Conservation (phyloP, 2,329 filamentous ascomycete genomes). For the Bipolaris oryzae region DNA sequence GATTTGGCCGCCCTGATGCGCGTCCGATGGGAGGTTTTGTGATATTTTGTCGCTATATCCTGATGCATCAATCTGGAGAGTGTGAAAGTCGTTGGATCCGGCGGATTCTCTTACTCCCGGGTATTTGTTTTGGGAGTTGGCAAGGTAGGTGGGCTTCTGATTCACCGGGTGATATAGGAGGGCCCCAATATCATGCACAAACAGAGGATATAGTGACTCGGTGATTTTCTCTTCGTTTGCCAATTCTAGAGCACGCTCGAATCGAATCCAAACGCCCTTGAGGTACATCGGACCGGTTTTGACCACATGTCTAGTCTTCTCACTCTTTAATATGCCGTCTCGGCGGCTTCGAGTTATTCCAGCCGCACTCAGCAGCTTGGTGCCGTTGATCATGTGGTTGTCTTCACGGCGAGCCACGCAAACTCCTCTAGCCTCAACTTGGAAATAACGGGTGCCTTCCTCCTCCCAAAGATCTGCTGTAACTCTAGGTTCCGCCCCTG, state of each 20-base stretch:
- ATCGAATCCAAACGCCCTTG: constrained; percentile 88
- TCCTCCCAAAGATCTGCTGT: constrained; percentile 98
- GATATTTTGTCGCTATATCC: background rate
- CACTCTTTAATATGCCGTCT: constrained; percentile 96
- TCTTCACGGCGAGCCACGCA: constrained; percentile 97
- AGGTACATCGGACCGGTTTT: constrained; percentile 99
- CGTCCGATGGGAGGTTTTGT: background rate
- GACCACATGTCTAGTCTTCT: constrained; percentile 94
- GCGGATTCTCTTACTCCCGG: background rate
- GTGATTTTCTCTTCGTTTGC: constrained; percentile 99
- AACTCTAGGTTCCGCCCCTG: constrained; percentile 93
- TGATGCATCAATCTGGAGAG: background rate
- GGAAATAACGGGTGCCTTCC: constrained; percentile 95
- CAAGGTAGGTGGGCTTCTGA: constrained; percentile 55
- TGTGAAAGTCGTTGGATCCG: background rate
- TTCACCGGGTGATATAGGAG: constrained; percentile 94
- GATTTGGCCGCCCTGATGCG: background rate
- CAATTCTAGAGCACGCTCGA: constrained; percentile 95
- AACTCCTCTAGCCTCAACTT: constrained; percentile 94
- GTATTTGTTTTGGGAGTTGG: background rate
- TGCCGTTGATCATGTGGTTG: constrained; percentile 99
- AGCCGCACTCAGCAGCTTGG: constrained; percentile 93
- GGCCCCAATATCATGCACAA: constrained; percentile 95
- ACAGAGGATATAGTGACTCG: constrained; percentile 89
- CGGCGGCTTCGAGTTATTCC: constrained; percentile 96